Conservation (phyloP, 2,329 filamentous ascomycete genomes). For the Dactylellina sp. region DNA sequence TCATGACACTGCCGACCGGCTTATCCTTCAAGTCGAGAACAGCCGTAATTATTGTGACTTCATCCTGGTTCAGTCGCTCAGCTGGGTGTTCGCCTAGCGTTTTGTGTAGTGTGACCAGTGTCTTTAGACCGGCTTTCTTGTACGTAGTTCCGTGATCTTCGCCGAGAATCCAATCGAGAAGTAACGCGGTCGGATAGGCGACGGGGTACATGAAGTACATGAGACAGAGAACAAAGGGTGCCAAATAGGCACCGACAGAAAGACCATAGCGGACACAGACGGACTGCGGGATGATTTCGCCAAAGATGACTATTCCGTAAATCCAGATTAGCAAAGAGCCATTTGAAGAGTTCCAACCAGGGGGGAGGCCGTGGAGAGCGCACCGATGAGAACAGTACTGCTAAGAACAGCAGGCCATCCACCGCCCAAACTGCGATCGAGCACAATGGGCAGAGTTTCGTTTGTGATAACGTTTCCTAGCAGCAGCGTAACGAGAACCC, state of each 20-base stretch:
- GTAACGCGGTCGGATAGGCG: slow-evolving; percentile 93
- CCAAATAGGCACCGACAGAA: slow-evolving; percentile 93
- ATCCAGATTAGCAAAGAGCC: not conserved
- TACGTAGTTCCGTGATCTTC: slow-evolving; percentile 96
- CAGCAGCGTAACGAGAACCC: slow-evolving; percentile 94
- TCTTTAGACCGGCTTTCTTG: slow-evolving; percentile 98
- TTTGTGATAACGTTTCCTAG: slow-evolving; percentile 98
- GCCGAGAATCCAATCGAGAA: slow-evolving; percentile 91
- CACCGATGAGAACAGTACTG: slow-evolving; percentile 93
- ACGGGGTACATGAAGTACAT: slow-evolving; percentile 94
- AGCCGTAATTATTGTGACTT: slow-evolving; percentile 98
- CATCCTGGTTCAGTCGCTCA: slow-evolving; percentile 93
- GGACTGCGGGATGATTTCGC: slow-evolving; percentile 94
- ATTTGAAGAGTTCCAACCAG: slow-evolving; percentile 37
- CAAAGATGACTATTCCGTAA: slow-evolving; percentile 84
- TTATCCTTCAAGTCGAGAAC: slow-evolving; percentile 97
- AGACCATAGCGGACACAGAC: slow-evolving; percentile 96
- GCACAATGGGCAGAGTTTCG: slow-evolving; percentile 92
- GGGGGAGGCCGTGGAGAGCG: slow-evolving; percentile 59
- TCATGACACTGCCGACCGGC: slow-evolving; percentile 95
- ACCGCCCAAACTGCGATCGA: slow-evolving; percentile 92
- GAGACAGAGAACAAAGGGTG: slow-evolving; percentile 79
- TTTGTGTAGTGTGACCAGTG: slow-evolving; percentile 92
- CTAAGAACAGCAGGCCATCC: slow-evolving; percentile 94
- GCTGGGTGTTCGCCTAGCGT: slow-evolving; percentile 83